Conservation (phyloP, 129 eudicot species). For the Lactuca sativa region DNA sequence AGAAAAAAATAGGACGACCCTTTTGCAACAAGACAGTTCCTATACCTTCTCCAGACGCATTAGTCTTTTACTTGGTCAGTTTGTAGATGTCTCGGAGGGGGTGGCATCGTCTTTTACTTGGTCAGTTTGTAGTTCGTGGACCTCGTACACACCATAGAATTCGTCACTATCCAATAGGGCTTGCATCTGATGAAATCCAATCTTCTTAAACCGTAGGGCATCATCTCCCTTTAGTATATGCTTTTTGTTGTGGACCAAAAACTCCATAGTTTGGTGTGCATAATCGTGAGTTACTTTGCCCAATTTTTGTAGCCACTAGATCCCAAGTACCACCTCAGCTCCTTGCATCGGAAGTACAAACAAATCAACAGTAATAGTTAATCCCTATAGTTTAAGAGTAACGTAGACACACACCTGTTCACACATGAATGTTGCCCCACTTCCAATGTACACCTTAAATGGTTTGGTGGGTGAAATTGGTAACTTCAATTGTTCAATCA, state of each 20-base stretch:
- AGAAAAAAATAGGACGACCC: too few species aligned
- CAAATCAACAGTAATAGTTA: background rate
- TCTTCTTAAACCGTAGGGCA: background rate
- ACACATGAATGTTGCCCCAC: background rate
- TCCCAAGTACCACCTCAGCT: too few species aligned
- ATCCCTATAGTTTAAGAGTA: background rate
- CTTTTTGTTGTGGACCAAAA: too few species aligned
- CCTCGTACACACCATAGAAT: background rate
- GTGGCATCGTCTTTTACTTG: too few species aligned
- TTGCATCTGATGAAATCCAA: too few species aligned
- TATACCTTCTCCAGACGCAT: too few species aligned
- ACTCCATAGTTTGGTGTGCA: background rate
- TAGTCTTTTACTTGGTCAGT: too few species aligned
- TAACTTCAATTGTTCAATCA: background rate
- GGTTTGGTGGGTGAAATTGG: background rate
- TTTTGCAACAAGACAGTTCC: too few species aligned
- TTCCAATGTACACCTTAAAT: background rate
- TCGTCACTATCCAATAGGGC: background rate
- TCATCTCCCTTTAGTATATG: background rate
- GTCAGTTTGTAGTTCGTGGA: background rate
- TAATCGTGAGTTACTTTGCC: background rate
- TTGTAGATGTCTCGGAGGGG: too few species aligned
- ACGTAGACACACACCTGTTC: background rate
- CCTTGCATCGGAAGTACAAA: too few species aligned
- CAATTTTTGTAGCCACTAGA: background rate